phyloP scores from a whole-genome alignment of 1,139 yeast genomes.

The Saccharomyces hybrid region DNA sequence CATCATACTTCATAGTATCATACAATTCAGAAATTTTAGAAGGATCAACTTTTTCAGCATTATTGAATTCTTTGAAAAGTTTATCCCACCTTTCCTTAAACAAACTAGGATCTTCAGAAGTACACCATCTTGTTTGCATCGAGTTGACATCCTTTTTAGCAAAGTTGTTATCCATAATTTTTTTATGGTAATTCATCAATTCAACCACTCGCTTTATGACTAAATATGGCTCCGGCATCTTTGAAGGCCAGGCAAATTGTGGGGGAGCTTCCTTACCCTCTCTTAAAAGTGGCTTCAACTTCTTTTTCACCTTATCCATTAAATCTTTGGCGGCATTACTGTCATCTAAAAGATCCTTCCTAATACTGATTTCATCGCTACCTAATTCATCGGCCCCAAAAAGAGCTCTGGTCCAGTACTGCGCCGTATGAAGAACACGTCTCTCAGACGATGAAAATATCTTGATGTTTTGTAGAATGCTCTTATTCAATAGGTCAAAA shows the following conservation, averaged over 20 bases:
- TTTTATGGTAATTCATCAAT: conserved; percentile 86
- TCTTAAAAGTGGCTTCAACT: conserved; percentile 84
- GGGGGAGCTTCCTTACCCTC: conserved; percentile 98
- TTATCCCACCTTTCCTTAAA: conserved; percentile 98
- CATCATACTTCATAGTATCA: conserved; percentile 98
- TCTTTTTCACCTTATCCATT: conserved; percentile 97
- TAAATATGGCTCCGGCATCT: conserved; percentile 93
- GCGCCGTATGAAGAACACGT: conserved; percentile 89
- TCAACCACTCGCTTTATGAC: conserved; percentile 93
- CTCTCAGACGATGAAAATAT: conserved; percentile 91
- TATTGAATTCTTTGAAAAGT: conserved; percentile 81
- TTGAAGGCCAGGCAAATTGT: conserved; percentile 97
- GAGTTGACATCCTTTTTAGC: conserved; percentile 54
- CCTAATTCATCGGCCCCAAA: conserved; percentile 69
- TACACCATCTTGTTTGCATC: conserved; percentile 87
- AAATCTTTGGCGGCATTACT: conserved; percentile 96
- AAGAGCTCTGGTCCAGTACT: conserved; percentile 75
- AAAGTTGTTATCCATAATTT: conserved; percentile 78
- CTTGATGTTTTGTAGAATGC: conserved; percentile 69
- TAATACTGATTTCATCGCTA: conserved; percentile 68
- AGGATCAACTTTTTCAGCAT: conserved; percentile 96
- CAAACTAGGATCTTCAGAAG: conserved; percentile 86
- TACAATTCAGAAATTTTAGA: conserved; percentile 92
- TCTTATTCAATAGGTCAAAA: conserved; percentile 74
- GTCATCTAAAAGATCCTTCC: conserved; percentile 91